Percentiles rank a stretch among this genome's conserved stretches.
phyloP scores from a whole-genome alignment of 1,284 basidiomycete genomes.

The Trichosporon asahii region DNA sequence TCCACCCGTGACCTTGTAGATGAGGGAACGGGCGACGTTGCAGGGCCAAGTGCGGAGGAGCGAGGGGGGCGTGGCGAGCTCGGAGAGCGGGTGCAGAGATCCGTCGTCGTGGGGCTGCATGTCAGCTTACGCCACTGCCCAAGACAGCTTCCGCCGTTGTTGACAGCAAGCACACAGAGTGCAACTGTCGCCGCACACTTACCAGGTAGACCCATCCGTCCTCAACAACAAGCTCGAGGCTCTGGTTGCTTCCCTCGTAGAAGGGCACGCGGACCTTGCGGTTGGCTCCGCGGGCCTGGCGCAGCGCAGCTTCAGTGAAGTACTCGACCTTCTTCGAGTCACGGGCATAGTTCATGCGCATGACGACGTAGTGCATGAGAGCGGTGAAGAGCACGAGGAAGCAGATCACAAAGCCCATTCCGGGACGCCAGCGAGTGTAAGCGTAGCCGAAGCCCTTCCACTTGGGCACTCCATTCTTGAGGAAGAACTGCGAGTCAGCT shows the following conservation, averaged over 20 bases:
- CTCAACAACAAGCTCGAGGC: conserved; percentile 47
- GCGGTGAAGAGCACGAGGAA: conserved; percentile 74
- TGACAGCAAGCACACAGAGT: too few species aligned
- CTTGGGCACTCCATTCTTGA: conserved; percentile 52
- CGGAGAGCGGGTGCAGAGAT: conserved; percentile 36
- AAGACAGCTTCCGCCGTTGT: background rate
- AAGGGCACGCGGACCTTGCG: conserved; percentile 50
- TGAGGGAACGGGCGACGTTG: conserved; percentile 24
- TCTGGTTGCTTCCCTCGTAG: conserved; percentile 42
- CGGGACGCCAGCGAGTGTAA: conserved; percentile 86
- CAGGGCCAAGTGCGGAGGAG: conserved; percentile 45
- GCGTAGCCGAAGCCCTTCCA: conserved; percentile 64
- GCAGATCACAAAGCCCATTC: conserved; percentile 68
- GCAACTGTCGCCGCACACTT: conserved; percentile 17
- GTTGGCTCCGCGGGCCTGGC: conserved; percentile 63
- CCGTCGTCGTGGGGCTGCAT: conserved; percentile 47
- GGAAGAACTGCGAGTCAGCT: conserved; percentile 43
- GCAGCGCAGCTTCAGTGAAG: conserved; percentile 62
- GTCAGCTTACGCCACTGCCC: conserved; percentile 13
- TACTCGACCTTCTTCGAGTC: conserved; percentile 68
- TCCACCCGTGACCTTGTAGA: conserved; percentile 20
- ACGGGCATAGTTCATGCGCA: conserved; percentile 68
- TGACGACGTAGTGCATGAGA: conserved; percentile 72
- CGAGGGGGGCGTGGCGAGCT: conserved; percentile 39
- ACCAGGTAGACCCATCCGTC: conserved; percentile 48